These are phyloP conservation scores for Striga asiatica DNA, from an alignment of 257 asterid genomes.

Conservation along the genomic window DNA sequence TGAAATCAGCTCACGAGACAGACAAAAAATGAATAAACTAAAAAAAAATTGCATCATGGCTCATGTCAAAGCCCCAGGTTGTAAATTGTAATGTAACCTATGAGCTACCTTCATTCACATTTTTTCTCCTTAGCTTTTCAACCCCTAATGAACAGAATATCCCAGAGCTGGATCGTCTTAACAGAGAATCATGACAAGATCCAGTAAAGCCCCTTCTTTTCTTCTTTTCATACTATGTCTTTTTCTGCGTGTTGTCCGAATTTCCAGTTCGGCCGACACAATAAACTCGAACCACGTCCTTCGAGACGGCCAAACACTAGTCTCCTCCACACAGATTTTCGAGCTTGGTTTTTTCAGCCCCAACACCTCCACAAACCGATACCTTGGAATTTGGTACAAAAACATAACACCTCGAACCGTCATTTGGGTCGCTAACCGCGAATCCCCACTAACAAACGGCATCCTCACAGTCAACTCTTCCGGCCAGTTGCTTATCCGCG, in stretches of 20 bases:
- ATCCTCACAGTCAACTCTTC: slow-evolving; percentile 12
- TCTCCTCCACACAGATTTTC: background rate
- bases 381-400: background rate
- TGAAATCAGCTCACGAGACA: background rate
- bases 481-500: slow-evolving; percentile 18
- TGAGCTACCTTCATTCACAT: too few species aligned
- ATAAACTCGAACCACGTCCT: background rate
- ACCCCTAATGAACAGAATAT: background rate
- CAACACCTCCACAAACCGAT: background rate
- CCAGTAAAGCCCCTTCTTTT: background rate
- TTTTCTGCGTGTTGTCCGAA: background rate
- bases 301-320: slow-evolving; percentile 4
- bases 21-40: background rate
- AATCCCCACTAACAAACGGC: slow-evolving; percentile 11
- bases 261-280: background rate
- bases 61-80: too few species aligned
- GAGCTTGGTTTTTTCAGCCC: background rate
- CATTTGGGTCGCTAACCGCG: slow-evolving; percentile 17
- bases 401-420: background rate
- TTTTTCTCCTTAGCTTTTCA: background rate
- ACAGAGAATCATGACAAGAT: background rate
- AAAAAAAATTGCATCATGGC: too few species aligned
- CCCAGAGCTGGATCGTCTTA: background rate
- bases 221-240: background rate
- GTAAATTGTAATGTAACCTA: too few species aligned